Conservation (phyloP, 139 green algal species). For the Coelastrella sp. region DNA sequence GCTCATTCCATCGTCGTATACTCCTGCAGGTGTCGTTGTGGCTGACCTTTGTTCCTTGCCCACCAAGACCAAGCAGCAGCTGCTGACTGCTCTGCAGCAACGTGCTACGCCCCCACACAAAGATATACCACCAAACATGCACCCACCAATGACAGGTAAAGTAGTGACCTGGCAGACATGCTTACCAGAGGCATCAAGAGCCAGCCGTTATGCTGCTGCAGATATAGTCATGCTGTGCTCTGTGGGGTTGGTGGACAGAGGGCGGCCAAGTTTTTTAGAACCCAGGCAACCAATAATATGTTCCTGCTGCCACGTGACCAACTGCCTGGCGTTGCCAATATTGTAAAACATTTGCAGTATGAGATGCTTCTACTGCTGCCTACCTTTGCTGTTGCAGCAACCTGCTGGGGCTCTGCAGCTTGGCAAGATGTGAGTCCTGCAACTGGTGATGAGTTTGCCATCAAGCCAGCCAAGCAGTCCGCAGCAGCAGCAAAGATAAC, state of each 20-base stretch:
- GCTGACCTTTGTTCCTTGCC: conserved; percentile 12
- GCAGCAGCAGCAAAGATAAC: not conserved
- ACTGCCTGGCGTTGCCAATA: not conserved
- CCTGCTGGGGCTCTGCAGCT: not conserved
- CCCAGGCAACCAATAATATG: not conserved
- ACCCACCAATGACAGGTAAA: not conserved
- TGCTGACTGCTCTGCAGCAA: conserved; percentile 28
- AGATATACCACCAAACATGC: not conserved
- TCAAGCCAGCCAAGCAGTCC: not conserved
- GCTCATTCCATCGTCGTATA: not conserved
- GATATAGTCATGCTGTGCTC: not conserved
- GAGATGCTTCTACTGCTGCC: not conserved
- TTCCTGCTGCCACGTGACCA: not conserved
- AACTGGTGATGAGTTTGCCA: not conserved
- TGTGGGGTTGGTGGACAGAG: not conserved
- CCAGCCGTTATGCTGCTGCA: not conserved
- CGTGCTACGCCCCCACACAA: not conserved
- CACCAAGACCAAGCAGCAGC: not conserved
- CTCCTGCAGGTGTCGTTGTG: conserved; percentile 14
- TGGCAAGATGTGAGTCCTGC: conserved; percentile 14
- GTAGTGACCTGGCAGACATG: not conserved
- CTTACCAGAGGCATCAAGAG: not conserved
- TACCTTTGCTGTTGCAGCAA: not conserved
- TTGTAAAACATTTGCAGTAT: not conserved
- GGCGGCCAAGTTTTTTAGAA: not conserved